Evolutionary conservation across 75 land plant genomes (phyloP), one percentile per base, ranked within the genome.

Genomic region (Larix kaempferi): DNA sequence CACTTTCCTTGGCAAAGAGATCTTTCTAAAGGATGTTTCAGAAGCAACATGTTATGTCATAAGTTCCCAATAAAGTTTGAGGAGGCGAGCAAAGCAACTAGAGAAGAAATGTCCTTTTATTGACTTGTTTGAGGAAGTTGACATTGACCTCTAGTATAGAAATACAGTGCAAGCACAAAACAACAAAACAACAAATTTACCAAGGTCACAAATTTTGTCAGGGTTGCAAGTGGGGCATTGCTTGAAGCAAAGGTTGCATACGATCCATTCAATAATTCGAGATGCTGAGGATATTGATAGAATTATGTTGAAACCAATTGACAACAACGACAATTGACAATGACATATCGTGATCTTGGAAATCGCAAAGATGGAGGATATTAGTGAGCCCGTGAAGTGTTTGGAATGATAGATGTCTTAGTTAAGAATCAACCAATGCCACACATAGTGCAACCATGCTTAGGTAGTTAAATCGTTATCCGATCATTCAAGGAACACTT

Each of bases 81-180:
- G 90, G 78, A 82, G 90, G 78, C 76, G 80, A 60, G 73, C 83
- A 83, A 62, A 78, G 75, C 84, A 83, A 69, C 66, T 78, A 77
- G 84, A 86, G 61, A 59, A 80, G 69, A 86, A 81, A 71, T 98
- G 94, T 85, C 84, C 91, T 39, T 58, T 97, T 63, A 87, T 86
- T 57, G 91, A 84, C 57, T 61, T 88, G 49, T 97, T 92, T 88
- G 95, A 97, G 95, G 99, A n/a, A n/a, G n/a, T n/a, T n/a, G n/a
- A n/a, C n/a, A n/a, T n/a, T n/a, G n/a, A n/a, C n/a, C n/a, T n/a
- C n/a, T n/a, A n/a, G n/a, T n/a, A n/a, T n/a, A n/a, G n/a, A n/a
- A n/a, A n/a, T n/a, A n/a, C n/a, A n/a, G n/a, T n/a, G n/a, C n/a
- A n/a, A n/a, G n/a, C n/a, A n/a, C n/a, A n/a, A n/a, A n/a, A n/a